Evolutionary conservation across 2,329 filamentous ascomycete species (phyloP).

Genomic region (Fusarium chaquense): DNA sequence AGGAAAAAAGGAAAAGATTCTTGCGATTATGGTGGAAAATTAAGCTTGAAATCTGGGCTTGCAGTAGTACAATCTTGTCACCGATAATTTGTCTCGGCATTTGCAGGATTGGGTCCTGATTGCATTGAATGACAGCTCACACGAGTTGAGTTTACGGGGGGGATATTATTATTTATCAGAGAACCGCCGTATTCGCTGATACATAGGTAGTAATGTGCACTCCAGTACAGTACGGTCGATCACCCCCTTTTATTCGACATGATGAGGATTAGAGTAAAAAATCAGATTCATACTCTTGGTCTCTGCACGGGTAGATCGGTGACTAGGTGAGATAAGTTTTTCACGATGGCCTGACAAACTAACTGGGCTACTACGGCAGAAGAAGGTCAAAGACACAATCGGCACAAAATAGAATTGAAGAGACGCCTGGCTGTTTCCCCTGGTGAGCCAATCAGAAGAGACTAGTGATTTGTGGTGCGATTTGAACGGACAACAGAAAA

Average conservation of each 20-base stretch:
- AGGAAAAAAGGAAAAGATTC: background rate
- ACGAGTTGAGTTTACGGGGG: background rate
- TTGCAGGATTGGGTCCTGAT: background rate
- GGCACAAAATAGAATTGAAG: background rate
- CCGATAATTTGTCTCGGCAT: background rate
- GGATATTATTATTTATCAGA: background rate
- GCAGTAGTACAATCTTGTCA: slow-evolving; percentile 12
- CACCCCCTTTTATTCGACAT: background rate
- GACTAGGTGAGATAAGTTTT: background rate
- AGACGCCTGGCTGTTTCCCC: background rate
- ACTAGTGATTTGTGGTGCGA: slow-evolving; percentile 4
- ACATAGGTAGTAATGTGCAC: background rate
- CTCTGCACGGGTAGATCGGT: slow-evolving; percentile 33
- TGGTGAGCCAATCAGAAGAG: slow-evolving; percentile 19
- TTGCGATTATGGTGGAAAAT: slow-evolving; percentile 12
- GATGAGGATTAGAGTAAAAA: background rate
- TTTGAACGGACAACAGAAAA: slow-evolving; percentile 15
- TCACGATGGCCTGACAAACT: background rate
- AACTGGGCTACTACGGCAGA: background rate
- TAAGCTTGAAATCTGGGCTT: slow-evolving; percentile 23
- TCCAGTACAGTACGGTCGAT: background rate
- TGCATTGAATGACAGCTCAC: background rate
- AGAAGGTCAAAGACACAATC: slow-evolving; percentile 3
- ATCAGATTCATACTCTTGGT: slow-evolving; percentile 4
- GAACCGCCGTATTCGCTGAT: background rate